These are phyloP conservation scores for Cercophora newfieldiana DNA, from an alignment of 495 filamentous ascomycete species.

Conservation along the genomic window DNA sequence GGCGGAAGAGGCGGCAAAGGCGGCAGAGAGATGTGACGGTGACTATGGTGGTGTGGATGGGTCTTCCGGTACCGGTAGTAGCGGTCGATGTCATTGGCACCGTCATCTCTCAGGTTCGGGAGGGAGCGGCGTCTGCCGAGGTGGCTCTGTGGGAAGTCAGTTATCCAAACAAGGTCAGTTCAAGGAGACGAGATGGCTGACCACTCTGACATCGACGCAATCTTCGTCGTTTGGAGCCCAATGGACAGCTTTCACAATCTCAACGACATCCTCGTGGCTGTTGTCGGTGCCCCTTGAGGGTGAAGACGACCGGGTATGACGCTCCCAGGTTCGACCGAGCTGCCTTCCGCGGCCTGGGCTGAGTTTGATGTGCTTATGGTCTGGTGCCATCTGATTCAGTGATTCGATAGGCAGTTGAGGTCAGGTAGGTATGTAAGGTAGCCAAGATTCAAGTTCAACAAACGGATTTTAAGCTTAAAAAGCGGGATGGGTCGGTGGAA, in stretches of 20 bases:
- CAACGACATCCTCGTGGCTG: not conserved
- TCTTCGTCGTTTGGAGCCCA: not conserved
- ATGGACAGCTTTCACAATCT: not conserved
- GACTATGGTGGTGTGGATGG: too few relatives aligned
- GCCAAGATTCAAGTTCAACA: too few relatives aligned
- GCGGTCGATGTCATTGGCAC: too few relatives aligned
- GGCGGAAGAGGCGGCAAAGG: too few relatives aligned
- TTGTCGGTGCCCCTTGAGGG: not conserved
- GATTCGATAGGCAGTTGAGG: too few relatives aligned
- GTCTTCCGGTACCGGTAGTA: too few relatives aligned
- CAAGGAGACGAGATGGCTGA: not conserved
- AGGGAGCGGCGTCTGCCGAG: not conserved
- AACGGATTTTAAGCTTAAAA: too few relatives aligned
- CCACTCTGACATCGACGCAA: not conserved
- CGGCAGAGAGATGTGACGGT: too few relatives aligned
- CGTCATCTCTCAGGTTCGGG: too few relatives aligned
- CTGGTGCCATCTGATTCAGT: not conserved
- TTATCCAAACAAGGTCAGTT: not conserved
- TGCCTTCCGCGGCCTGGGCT: not conserved
- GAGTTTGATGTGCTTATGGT: not conserved
- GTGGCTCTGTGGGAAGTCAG: not conserved
- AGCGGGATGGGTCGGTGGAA: too few relatives aligned
- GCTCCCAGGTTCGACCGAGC: not conserved
- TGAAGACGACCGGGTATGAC: not conserved
- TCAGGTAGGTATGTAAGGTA: too few relatives aligned